A percentile compares a stretch with the other conserved stretches of the same genome.
Evolutionary conservation across 306 rosid species (phyloP).

Genomic region (Gleditsia sinensis): DNA sequence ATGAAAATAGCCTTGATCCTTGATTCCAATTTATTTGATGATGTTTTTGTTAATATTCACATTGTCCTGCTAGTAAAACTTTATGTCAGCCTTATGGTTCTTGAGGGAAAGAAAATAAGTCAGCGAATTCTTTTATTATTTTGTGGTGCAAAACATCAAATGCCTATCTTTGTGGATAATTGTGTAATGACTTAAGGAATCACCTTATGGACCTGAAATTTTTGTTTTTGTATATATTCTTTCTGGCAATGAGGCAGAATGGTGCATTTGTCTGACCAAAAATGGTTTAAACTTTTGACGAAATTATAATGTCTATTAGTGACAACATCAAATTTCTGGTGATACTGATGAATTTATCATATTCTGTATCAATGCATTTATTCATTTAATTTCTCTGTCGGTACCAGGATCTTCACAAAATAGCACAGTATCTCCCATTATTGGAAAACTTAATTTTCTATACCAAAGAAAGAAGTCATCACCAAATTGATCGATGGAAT

Average conservation of each 20-base stretch:
- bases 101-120: neutral
- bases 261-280: conserved; percentile 10
- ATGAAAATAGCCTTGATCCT: neutral
- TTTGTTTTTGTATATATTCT: neutral
- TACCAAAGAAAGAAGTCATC: conserved; percentile 31
- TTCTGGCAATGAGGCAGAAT: neutral
- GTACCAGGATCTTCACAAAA: conserved; percentile 64
- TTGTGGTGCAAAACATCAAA: neutral
- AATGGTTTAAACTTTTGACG: neutral
- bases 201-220: neutral
- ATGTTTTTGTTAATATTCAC: neutral
- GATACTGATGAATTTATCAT: neutral
- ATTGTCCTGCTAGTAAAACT: neutral
- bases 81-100: neutral
- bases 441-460: conserved; percentile 59
- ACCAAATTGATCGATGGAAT: conserved; percentile 44
- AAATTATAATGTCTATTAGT: neutral
- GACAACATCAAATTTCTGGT: neutral
- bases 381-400: conserved; percentile 24
- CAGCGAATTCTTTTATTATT: neutral
- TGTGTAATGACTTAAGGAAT: neutral
- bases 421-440: conserved; percentile 71
- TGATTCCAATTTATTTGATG: neutral
- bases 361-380: neutral
- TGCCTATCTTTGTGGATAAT: neutral